phyloP scores from a whole-genome alignment of 495 filamentous ascomycete genomes.

The Thermothielavioides terrestris region DNA sequence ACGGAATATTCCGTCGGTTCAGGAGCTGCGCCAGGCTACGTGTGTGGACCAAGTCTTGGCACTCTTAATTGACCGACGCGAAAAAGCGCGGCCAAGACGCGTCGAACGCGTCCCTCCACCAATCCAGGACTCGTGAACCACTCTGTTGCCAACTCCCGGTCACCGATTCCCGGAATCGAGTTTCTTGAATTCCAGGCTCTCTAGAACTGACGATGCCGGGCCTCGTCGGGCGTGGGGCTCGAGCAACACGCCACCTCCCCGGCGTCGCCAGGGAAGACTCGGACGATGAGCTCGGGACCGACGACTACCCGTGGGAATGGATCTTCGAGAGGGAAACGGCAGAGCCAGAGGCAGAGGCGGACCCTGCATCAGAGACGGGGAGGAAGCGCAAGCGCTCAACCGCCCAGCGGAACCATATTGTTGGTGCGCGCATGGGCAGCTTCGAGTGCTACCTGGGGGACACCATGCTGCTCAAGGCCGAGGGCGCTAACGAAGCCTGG shows the following conservation, averaged over 20 bases:
- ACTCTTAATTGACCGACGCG: slow-evolving; percentile 16
- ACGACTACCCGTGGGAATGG: slow-evolving; percentile 91
- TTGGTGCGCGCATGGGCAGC: slow-evolving; percentile 76
- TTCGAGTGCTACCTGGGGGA: slow-evolving; percentile 81
- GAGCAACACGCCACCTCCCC: slow-evolving; percentile 3
- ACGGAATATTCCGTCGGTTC: too few relatives aligned
- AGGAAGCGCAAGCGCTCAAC: slow-evolving; percentile 33
- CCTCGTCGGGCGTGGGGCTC: neutral
- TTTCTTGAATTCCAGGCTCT: neutral
- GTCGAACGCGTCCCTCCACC: neutral
- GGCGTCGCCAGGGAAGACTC: slow-evolving; percentile 74
- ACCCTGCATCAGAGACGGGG: slow-evolving; percentile 17
- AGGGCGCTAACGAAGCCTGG: slow-evolving; percentile 73
- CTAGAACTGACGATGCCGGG: slow-evolving; percentile 11
- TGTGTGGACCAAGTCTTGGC: neutral
- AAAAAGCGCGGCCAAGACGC: slow-evolving; percentile 1
- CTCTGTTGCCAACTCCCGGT: neutral
- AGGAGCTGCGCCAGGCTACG: too few relatives aligned
- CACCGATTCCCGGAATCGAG: too few relatives aligned
- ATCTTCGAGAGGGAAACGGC: slow-evolving; percentile 47
- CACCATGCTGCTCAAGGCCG: slow-evolving; percentile 75
- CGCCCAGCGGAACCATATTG: slow-evolving; percentile 40
- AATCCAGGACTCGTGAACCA: neutral
- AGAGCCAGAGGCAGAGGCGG: slow-evolving; percentile 13
- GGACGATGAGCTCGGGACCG: slow-evolving; percentile 80